phyloP scores from a whole-genome alignment of 192 early-diverging fungal genomes.

The Thamnidium elegans region DNA sequence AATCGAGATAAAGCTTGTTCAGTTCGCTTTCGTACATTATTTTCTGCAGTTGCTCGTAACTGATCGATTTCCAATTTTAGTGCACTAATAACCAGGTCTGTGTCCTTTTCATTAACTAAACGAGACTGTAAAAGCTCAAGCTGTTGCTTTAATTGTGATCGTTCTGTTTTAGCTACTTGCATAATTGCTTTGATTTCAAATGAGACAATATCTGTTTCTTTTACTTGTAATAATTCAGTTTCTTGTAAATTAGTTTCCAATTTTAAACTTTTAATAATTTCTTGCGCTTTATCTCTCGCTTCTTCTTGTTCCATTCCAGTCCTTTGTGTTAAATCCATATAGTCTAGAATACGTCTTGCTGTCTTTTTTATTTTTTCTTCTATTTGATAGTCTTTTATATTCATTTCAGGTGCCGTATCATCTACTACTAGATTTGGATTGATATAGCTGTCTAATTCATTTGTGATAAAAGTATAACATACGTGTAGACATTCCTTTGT shows the following conservation, averaged over 20 bases:
- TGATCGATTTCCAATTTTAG: slow-evolving; percentile 2
- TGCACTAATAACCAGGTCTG: slow-evolving; percentile 7
- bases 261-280: neutral
- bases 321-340: neutral
- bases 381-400: neutral
- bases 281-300: neutral
- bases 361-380: slow-evolving; percentile 10
- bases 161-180: neutral
- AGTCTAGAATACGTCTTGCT: slow-evolving; percentile 6
- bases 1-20: neutral
- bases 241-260: neutral
- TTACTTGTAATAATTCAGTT: neutral
- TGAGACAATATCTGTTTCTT: neutral
- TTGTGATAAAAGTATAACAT: neutral
- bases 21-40: slow-evolving; percentile 5
- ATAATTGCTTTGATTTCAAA: neutral
- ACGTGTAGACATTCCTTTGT: neutral
- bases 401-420: neutral
- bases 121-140: neutral
- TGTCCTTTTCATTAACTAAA: neutral
- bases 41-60: neutral
- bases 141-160: neutral
- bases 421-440: neutral
- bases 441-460: neutral
- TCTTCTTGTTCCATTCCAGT: slow-evolving; percentile 2